These are phyloP conservation scores for Citrullus amarus DNA, from an alignment of 306 rosid genomes.

Conservation along the genomic window DNA sequence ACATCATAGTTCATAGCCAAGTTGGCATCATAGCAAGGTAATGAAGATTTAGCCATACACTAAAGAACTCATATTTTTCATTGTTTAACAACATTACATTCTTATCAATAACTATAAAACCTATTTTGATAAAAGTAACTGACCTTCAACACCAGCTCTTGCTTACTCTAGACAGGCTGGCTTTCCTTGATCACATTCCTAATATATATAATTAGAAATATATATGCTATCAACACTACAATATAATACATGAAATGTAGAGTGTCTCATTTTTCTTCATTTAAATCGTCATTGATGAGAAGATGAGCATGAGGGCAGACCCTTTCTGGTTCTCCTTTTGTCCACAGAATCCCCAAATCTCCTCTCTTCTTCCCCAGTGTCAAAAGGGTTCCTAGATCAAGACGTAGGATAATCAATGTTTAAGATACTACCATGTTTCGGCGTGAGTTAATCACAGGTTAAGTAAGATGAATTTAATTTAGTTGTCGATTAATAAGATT, in stretches of 20 bases:
- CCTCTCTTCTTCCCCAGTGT: conserved; percentile 68
- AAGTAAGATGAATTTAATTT: not conserved
- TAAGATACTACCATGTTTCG: not conserved
- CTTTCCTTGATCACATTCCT: conserved; percentile 3
- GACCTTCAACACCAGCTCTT: conserved; percentile 10
- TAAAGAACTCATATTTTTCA: not conserved
- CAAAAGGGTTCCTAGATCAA: conserved; percentile 54
- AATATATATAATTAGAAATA: not conserved
- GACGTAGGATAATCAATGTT: not conserved
- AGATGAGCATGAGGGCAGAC: conserved; percentile 61
- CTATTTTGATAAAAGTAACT: not conserved
- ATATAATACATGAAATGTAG: conserved; percentile 3
- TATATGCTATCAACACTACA: conserved; percentile 10
- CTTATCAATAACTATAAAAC: not conserved
- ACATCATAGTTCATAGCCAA: not conserved
- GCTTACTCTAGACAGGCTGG: conserved; percentile 11
- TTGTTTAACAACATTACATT: not conserved
- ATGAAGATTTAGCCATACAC: not conserved
- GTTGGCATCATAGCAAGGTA: not conserved
- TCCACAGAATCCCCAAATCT: conserved; percentile 57
- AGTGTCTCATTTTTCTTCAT: conserved; percentile 24
- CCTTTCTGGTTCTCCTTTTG: conserved; percentile 64
- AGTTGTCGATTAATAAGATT: not conserved
- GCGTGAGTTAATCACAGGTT: not conserved
- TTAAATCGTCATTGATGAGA: conserved; percentile 29